A percentile compares a stretch with the other conserved stretches of the same genome.
Evolutionary conservation across 2,329 filamentous ascomycete genomes (phyloP).

Genomic region (Botrytis porri): DNA sequence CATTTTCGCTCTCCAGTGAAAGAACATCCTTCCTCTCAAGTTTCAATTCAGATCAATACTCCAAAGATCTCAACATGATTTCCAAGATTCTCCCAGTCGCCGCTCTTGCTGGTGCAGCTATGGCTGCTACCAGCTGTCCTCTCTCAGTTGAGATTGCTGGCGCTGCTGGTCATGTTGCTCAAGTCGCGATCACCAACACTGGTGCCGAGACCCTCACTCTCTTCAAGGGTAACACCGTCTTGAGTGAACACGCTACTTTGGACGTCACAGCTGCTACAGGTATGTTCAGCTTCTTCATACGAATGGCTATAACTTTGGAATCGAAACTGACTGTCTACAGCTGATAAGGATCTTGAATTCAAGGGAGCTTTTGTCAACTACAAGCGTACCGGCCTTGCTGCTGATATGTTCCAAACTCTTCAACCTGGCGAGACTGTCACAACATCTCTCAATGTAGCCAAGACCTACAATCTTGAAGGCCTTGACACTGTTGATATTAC

Average conservation of each 20-base stretch:
- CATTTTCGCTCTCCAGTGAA: not conserved
- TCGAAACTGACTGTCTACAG: conserved; percentile 20
- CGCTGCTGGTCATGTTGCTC: conserved; percentile 25
- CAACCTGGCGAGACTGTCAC: conserved; percentile 28
- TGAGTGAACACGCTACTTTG: conserved; percentile 28
- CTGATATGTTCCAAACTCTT: conserved; percentile 28
- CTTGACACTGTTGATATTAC: conserved; percentile 25
- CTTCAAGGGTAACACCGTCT: conserved; percentile 33
- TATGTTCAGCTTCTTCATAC: conserved; percentile 8
- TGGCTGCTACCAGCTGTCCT: conserved; percentile 29
- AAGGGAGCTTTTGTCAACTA: conserved; percentile 31
- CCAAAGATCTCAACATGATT: conserved; percentile 25
- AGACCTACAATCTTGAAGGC: conserved; percentile 29
- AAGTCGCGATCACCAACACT: conserved; percentile 30
- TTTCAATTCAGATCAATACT: conserved; percentile 1
- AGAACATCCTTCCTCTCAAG: not conserved
- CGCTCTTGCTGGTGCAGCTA: conserved; percentile 27
- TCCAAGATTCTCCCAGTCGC: conserved; percentile 28
- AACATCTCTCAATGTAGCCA: conserved; percentile 28
- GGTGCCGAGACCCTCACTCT: conserved; percentile 28
- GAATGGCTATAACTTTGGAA: not conserved
- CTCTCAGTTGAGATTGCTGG: conserved; percentile 29
- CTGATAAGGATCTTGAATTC: conserved; percentile 27
- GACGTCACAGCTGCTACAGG: conserved; percentile 28
- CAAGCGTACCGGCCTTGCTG: conserved; percentile 23